A percentile compares a stretch with the other conserved stretches of the same genome.
Evolutionary conservation across 2,329 filamentous ascomycete genomes (phyloP).

Genomic region (Tolypocladium inflatum): DNA sequence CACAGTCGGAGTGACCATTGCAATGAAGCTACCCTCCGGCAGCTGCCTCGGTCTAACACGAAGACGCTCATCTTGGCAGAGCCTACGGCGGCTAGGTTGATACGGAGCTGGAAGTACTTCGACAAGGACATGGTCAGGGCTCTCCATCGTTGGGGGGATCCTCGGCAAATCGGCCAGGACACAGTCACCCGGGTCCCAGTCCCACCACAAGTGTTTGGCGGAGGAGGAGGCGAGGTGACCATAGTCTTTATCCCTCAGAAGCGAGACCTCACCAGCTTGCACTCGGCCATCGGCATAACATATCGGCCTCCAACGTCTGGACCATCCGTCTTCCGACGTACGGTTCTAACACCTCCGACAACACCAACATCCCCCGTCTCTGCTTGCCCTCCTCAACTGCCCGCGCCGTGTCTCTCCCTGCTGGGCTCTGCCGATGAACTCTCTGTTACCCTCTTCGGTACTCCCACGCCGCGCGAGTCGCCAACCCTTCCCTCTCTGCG

Average conservation of each 20-base stretch:
- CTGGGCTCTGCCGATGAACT: constrained; percentile 1
- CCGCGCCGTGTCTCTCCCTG: constrained; percentile 1
- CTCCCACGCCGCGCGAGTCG: constrained; percentile 26
- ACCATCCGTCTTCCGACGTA: constrained; percentile 9
- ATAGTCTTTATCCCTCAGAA: constrained; percentile 57
- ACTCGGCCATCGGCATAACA: constrained; percentile 62
- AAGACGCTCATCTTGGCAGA: constrained; percentile 58
- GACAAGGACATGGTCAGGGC: constrained; percentile 35
- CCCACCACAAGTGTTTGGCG: constrained; percentile 39
- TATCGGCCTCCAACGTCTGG: constrained; percentile 47
- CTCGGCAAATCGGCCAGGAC: constrained; percentile 21
- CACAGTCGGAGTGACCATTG: constrained; percentile 54
- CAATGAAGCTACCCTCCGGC: constrained; percentile 57
- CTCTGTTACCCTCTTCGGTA: constrained; percentile 10
- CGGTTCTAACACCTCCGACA: constrained; percentile 8
- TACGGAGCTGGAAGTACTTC: constrained; percentile 61
- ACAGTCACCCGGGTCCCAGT: constrained; percentile 38
- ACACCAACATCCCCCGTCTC: constrained; percentile 4
- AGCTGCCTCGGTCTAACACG: constrained; percentile 43
- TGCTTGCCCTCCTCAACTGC: constrained; percentile 2
- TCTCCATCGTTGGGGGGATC: constrained; percentile 37
- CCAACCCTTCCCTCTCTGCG: constrained; percentile 23
- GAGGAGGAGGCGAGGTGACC: constrained; percentile 57
- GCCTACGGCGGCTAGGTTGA: constrained; percentile 53
- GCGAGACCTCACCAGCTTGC: constrained; percentile 48